Base-by-base conservation (phyloP, 2,329 filamentous ascomycete genomes). In the Geosmithia flava region DNA sequence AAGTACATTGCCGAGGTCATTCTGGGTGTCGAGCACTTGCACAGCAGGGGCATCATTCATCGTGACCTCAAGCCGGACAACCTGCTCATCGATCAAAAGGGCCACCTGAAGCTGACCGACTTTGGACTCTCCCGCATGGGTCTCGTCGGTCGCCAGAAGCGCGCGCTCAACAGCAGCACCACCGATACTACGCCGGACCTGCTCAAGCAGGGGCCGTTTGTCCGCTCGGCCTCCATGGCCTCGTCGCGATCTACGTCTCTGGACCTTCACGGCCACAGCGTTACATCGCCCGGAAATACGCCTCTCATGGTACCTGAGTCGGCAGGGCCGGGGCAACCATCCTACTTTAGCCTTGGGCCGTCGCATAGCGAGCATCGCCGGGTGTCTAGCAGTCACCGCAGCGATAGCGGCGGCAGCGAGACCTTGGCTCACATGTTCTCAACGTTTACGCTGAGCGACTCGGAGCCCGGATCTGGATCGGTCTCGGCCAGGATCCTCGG, bases 51-150 rank as follows among this genome's bases (percentile, higher is more conserved):
- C 51, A 96, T 98, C 61, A 91, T 98, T 43, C 94, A 98, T 66
- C 85, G 93, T 58, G 93, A 98, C 60, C 68, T 98, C 51, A 98
- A 98, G 66, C 93, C 93, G 1, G 93, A 98, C 62, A 98, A 98
- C 60, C 76, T 98, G 30, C 76, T 98, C 47, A 98, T 98, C 56
- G 94, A 98, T 60, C 88, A 94, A 57, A 95, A 89, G 59, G 93
- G 93, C 2, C 93, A 98, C 67, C 70, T 98, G 49, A 98, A 98
- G 66, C 73, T 98, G 57, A 98, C 94, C 1, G 93, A 98, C 63
- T 98, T 98, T 68, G 93, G 93, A 51, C 73, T 98, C 23, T 98
- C 93, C 13, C 83, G 93, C 27, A 97, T 98, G 91, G 94, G 93
- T 61, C 72, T 98, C 53, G 86, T 98, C 52, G 93, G 93, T 51